A percentile compares a stretch with the other conserved stretches of the same genome.
Evolutionary conservation across 176 grass and related monocot genomes (phyloP).

Genomic region (Oryza glumipatula): DNA sequence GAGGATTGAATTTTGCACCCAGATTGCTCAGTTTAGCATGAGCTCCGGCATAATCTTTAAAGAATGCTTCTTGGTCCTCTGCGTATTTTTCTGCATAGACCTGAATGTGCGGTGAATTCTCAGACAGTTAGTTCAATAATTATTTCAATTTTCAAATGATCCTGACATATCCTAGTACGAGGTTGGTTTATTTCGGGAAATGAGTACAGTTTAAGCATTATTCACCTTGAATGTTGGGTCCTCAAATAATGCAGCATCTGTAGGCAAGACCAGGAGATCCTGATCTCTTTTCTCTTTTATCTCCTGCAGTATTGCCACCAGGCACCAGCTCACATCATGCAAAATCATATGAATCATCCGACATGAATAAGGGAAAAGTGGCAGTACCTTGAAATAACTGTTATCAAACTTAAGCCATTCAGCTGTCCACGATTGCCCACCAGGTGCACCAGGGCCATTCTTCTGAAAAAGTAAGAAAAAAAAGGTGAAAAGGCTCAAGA

Average conservation of each 20-base stretch:
- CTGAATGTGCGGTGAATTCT: constrained; percentile 45
- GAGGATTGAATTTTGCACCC: constrained; percentile 77
- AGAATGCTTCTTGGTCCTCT: constrained; percentile 76
- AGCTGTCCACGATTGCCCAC: constrained; percentile 98
- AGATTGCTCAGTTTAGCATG: constrained; percentile 96
- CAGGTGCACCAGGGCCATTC: constrained; percentile 95
- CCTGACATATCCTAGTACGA: neutral
- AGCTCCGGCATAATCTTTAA: constrained; percentile 86
- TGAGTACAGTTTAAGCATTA: constrained; percentile 22
- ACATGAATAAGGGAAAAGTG: constrained; percentile 5
- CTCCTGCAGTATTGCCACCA: constrained; percentile 53
- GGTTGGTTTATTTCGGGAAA: no score
- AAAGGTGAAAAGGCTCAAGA: constrained; percentile 21
- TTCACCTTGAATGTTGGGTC: constrained; percentile 87
- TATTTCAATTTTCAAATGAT: constrained; percentile 23
- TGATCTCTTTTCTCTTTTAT: constrained; percentile 90
- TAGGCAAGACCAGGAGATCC: constrained; percentile 89
- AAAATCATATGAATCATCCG: constrained; percentile 26
- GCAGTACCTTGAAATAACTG: constrained; percentile 81
- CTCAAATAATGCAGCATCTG: constrained; percentile 89
- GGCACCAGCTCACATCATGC: constrained; percentile 34
- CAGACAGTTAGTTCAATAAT: constrained; percentile 8
- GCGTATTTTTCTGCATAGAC: constrained; percentile 83
- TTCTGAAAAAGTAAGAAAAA: constrained; percentile 53
- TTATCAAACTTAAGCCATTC: constrained; percentile 96